These are phyloP conservation scores for Oryza nivara DNA, from an alignment of 176 grass and related monocot genomes.

Conservation along the genomic window DNA sequence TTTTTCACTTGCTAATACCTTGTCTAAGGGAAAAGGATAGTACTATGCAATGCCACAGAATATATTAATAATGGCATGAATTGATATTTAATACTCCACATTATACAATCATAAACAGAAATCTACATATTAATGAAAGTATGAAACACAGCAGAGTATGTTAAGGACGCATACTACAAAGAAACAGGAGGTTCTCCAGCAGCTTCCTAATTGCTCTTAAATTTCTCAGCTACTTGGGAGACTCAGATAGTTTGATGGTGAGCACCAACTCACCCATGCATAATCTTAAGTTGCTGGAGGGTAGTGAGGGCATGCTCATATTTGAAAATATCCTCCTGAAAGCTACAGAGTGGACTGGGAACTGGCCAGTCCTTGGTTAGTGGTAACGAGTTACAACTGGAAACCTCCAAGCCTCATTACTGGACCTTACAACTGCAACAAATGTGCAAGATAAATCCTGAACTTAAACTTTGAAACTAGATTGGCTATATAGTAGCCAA, in stretches of 20 bases:
- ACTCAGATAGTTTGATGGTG: background rate
- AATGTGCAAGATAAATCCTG: constrained; percentile 7
- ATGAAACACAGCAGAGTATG: background rate
- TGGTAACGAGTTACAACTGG: constrained; percentile 11
- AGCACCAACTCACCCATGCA: background rate
- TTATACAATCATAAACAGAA: constrained; percentile 17
- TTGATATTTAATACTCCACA: background rate
- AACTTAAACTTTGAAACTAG: constrained; percentile 25
- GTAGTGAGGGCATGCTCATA: too few species aligned
- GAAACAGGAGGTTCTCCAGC: background rate
- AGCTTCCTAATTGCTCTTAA: background rate
- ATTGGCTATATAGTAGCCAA: constrained; percentile 28
- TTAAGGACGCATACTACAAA: background rate
- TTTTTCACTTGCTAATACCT: background rate
- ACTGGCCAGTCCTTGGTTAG: background rate
- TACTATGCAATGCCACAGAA: background rate
- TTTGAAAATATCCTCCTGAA: too few species aligned
- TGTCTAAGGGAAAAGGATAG: background rate
- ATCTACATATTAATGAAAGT: background rate
- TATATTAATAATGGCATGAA: background rate
- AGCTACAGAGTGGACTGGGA: background rate
- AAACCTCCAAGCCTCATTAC: background rate
- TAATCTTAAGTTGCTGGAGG: background rate
- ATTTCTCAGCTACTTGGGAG: background rate
- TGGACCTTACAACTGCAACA: background rate